phyloP scores from a whole-genome alignment of 208 protist species.

The Acanthamoeba sp. region DNA sequence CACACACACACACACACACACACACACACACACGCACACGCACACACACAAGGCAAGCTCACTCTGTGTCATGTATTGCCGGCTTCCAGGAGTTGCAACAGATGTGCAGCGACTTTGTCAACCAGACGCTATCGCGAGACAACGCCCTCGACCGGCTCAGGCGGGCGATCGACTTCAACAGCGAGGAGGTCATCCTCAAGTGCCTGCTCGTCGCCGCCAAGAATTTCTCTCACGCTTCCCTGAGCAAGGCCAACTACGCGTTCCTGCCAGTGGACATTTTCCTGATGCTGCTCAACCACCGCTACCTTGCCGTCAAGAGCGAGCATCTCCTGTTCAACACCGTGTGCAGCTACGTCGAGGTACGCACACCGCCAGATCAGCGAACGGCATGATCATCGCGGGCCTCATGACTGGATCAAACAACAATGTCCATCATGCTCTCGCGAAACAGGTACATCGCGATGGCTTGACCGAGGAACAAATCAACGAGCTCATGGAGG shows the following conservation, averaged over 20 bases:
- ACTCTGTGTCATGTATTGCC: too few species aligned
- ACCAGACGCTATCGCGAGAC: constrained; percentile 8
- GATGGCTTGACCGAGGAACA: not conserved
- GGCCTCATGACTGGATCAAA: too few species aligned
- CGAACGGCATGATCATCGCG: too few species aligned
- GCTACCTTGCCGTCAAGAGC: not conserved
- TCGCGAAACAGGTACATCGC: not conserved
- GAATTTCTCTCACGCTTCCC: not conserved
- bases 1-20: too few species aligned
- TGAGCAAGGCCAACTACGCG: not conserved
- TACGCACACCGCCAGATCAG: not conserved
- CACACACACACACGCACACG: too few species aligned
- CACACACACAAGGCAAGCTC: too few species aligned
- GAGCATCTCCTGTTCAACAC: not conserved
- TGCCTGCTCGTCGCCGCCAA: constrained; percentile 1
- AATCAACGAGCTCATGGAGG: not conserved
- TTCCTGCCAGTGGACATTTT: not conserved
- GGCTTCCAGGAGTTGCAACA: not conserved
- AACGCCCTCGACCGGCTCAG: not conserved
- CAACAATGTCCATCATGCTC: too few species aligned
- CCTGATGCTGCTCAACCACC: not conserved
- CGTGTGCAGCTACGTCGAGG: not conserved
- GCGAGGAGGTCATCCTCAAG: constrained; percentile 1
- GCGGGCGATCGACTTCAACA: constrained; percentile 1
- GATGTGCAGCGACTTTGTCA: not conserved